Evolutionary conservation across 768 basidiomycete genomes (phyloP).

Genomic region (Tephrocybe rancida): DNA sequence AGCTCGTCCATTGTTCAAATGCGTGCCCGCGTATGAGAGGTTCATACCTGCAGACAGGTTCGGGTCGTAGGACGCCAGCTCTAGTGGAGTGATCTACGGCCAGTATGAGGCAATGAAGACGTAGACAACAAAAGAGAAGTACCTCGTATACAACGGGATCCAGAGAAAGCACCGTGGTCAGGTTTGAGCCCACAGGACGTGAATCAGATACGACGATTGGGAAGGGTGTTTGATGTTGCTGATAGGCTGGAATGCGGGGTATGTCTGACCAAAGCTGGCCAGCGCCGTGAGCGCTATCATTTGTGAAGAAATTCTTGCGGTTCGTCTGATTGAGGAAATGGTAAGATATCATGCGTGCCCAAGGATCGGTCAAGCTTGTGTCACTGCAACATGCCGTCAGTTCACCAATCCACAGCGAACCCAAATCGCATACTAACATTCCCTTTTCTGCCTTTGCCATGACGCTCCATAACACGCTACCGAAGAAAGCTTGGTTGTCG

Average conservation of each 20-base stretch:
- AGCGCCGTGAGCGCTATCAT: conserved; percentile 65
- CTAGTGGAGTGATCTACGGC: conserved; percentile 58
- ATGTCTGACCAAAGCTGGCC: conserved; percentile 70
- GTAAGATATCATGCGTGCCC: conserved; percentile 66
- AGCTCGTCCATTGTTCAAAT: conserved; percentile 57
- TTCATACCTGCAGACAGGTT: conserved; percentile 71
- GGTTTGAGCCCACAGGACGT: conserved; percentile 44
- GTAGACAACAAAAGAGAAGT: not conserved
- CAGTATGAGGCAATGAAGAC: not conserved
- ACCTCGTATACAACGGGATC: conserved; percentile 63
- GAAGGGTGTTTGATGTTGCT: conserved; percentile 55
- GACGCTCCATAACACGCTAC: conserved; percentile 55
- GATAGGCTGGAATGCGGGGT: conserved; percentile 51
- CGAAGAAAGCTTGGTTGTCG: conserved; percentile 54
- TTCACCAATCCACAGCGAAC: not conserved
- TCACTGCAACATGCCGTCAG: conserved; percentile 38
- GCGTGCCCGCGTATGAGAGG: conserved; percentile 64
- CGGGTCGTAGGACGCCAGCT: conserved; percentile 78
- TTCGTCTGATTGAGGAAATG: conserved; percentile 75
- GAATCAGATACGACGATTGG: conserved; percentile 69
- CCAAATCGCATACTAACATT: conserved; percentile 41
- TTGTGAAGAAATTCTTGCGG: conserved; percentile 59
- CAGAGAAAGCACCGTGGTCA: conserved; percentile 38
- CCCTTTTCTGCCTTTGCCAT: conserved; percentile 55
- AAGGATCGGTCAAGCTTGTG: conserved; percentile 67